Evolutionary conservation across 1,284 basidiomycete species (phyloP), one percentile per base, ranked within the genome.

Genomic region (Ceratobasidium sp.): DNA sequence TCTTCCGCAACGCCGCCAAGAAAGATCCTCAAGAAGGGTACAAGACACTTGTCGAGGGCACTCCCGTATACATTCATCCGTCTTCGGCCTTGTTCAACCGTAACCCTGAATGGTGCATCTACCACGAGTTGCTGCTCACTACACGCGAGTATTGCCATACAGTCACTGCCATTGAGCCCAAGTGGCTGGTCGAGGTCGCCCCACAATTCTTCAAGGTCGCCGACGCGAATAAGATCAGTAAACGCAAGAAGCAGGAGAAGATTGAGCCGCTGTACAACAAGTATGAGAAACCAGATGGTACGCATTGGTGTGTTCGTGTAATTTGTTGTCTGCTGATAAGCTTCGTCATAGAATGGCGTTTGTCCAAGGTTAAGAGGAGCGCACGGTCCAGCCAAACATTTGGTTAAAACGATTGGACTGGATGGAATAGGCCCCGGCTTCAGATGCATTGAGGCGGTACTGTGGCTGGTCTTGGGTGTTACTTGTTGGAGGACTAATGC

Each of bases 141-240:
- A 89, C 89, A 53, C 86, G 90, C 75, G 96, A 98, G 81, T 98
- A 98, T 81, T 97, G 96, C 84, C 94, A 96, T 79, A 96, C 96
- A 77, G 94, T 96, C 32, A 98, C 95, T 1, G 94, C 95, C 0
- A 90, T 99, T 74, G 97, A 99, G 80, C 96, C 97, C 1, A 97
- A 98, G 82, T 99, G 97, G 97, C 87, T 99, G 16, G 93, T 97
- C 6, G 97, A 99, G 79, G 96, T 98, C 26, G 97, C 97, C 12
- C 97, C 97, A 8, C 92, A 94, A 72, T 98, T 98, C 87, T 99
- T 99, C 91, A 92, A 93, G 81, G 92, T 97, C 53, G 96, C 97
- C 1, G 96, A 98, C 80, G 91, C 89, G 62, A 92, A 95, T 82
- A 96, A 96, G 81, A 97, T 99, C 82, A 96, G 93, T 78, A 98